These are phyloP conservation scores for Aspergillus mulundensis DNA, from an alignment of 495 filamentous ascomycete species.

Conservation along the genomic window DNA sequence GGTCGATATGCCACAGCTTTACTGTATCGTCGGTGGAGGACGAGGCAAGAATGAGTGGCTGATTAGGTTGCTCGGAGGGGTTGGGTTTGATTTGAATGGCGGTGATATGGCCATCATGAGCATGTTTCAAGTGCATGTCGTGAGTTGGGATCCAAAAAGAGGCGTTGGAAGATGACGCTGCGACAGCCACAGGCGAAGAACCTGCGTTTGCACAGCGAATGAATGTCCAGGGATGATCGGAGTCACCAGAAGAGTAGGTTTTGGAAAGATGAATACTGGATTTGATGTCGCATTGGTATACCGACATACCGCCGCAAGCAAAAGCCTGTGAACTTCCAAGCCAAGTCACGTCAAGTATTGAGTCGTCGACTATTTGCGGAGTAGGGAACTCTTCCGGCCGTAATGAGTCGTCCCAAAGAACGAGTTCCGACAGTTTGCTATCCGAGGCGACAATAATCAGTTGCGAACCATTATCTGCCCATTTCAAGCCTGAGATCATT, in stretches of 20 bases:
- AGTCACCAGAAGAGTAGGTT: constrained; percentile 28
- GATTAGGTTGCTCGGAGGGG: constrained; percentile 18
- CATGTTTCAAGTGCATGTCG: constrained; percentile 35
- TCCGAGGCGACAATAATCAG: constrained; percentile 44
- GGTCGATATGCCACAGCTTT: constrained; percentile 64
- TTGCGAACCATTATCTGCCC: constrained; percentile 35
- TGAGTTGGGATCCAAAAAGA: constrained; percentile 45
- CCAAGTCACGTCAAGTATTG: constrained; percentile 40
- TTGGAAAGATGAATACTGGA: constrained; percentile 35
- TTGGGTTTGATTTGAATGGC: constrained; percentile 42
- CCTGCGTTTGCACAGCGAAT: constrained; percentile 30
- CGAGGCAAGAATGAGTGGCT: constrained; percentile 38
- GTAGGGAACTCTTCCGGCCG: constrained; percentile 41
- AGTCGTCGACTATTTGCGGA: constrained; percentile 35
- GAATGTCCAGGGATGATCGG: constrained; percentile 35
- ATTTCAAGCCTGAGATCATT: constrained; percentile 42
- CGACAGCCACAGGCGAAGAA: constrained; percentile 29
- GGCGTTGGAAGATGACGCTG: constrained; percentile 31
- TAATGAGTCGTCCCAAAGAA: constrained; percentile 43
- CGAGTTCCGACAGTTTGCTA: constrained; percentile 37
- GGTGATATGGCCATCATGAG: constrained; percentile 46
- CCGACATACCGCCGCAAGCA: constrained; percentile 36
- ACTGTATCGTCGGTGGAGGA: constrained; percentile 59
- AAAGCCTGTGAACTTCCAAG: constrained; percentile 30
- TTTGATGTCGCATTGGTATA: constrained; percentile 45